These are phyloP conservation scores for Fusarium xyrophilum DNA, from an alignment of 2,329 filamentous ascomycete genomes.

Conservation along the genomic window DNA sequence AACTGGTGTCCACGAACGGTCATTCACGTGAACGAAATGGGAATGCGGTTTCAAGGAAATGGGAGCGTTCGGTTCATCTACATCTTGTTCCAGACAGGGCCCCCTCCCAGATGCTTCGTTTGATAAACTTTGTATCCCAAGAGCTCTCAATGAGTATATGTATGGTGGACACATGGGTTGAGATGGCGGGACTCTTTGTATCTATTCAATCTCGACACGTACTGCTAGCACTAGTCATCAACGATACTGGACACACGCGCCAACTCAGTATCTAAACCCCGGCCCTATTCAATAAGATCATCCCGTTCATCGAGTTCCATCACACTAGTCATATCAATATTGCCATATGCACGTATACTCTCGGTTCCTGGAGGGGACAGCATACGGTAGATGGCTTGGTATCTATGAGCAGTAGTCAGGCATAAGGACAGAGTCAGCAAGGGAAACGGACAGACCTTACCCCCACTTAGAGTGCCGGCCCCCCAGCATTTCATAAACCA, in stretches of 20 bases:
- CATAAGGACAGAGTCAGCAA: not conserved
- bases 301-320: conserved; percentile 21
- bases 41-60: conserved; percentile 16
- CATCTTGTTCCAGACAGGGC: conserved; percentile 22
- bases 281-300: not conserved
- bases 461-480: conserved; percentile 10
- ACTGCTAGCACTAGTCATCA: not conserved
- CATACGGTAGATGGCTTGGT: conserved; percentile 6
- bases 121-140: not conserved
- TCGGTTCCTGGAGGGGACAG: not conserved
- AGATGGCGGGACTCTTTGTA: not conserved
- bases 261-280: not conserved
- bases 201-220: not conserved
- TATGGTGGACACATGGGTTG: not conserved
- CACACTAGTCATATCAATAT: conserved; percentile 12
- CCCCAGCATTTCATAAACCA: conserved; percentile 23
- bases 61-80: conserved; percentile 35
- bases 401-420: conserved; percentile 14
- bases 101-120: not conserved
- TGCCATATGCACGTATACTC: not conserved
- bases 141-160: not conserved
- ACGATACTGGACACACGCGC: not conserved
- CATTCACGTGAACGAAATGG: conserved; percentile 31
- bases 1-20: conserved; percentile 27
- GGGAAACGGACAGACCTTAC: conserved; percentile 4